phyloP scores from a whole-genome alignment of 2,329 filamentous ascomycete genomes.

The Epichloe sp. region DNA sequence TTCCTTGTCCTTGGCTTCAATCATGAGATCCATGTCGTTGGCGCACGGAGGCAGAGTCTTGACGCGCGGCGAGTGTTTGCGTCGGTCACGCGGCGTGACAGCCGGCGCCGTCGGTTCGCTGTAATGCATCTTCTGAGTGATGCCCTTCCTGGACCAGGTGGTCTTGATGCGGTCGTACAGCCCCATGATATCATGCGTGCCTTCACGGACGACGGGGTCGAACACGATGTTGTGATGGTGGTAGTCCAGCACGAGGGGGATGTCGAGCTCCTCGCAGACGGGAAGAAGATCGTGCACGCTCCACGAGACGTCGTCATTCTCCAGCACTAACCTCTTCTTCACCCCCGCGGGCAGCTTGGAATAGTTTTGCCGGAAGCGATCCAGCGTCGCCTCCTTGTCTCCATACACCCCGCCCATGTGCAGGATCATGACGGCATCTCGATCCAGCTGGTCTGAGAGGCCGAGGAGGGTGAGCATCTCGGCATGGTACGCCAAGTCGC shows the following conservation, averaged over 20 bases:
- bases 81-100: constrained; percentile 61
- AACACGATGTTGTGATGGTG: constrained; percentile 96
- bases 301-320: constrained; percentile 92
- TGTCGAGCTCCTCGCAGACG: constrained; percentile 85
- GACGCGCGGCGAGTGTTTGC: constrained; percentile 77
- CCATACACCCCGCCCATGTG: constrained; percentile 89
- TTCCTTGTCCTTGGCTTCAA: constrained; percentile 96
- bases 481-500: constrained; percentile 78
- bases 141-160: constrained; percentile 74
- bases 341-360: constrained; percentile 49
- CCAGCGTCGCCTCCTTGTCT: constrained; percentile 66
- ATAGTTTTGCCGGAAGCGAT: constrained; percentile 69
- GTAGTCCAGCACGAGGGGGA: constrained; percentile 76
- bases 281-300: constrained; percentile 84
- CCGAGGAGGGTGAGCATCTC: constrained; percentile 70
- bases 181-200: constrained; percentile 64
- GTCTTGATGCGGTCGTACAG: constrained; percentile 66
- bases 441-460: constrained; percentile 63
- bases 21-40: constrained; percentile 89
- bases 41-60: constrained; percentile 70
- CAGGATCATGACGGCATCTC: constrained; percentile 85
- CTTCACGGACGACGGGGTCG: constrained; percentile 61
- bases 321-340: constrained; percentile 72
- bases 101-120: constrained; percentile 56
- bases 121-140: constrained; percentile 95